Conservation (phyloP, 495 filamentous ascomycete genomes). For the Jackrogersella multiformis region DNA sequence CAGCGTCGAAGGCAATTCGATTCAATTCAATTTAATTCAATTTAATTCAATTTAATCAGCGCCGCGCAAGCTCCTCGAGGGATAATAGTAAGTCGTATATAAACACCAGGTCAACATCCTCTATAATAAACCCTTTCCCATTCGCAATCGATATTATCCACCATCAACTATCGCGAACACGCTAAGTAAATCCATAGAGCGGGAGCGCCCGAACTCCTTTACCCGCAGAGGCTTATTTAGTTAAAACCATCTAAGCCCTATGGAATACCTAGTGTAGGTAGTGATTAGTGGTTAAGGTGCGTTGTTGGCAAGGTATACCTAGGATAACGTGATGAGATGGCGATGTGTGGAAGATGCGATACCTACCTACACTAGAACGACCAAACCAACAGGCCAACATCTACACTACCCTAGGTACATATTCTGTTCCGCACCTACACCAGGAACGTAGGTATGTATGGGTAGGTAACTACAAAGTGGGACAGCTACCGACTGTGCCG, state of each 20-base stretch:
- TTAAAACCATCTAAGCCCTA: slow-evolving; percentile 15
- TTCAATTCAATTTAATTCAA: too few species aligned
- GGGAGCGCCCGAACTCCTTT: not conserved
- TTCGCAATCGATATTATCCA: not conserved
- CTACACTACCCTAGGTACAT: too few species aligned
- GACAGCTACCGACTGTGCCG: not conserved
- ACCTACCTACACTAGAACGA: too few species aligned
- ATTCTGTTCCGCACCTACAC: too few species aligned
- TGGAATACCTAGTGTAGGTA: too few species aligned
- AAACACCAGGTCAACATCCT: too few species aligned
- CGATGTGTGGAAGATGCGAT: not conserved
- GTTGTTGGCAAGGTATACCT: not conserved
- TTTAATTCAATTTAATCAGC: too few species aligned
- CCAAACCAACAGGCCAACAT: not conserved
- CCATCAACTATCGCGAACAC: too few species aligned
- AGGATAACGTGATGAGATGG: not conserved
- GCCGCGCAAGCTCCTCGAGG: not conserved
- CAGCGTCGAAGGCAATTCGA: not conserved
- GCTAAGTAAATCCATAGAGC: too few species aligned
- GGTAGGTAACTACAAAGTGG: too few species aligned
- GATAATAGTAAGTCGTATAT: not conserved
- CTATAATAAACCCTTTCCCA: not conserved
- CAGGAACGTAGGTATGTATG: too few species aligned
- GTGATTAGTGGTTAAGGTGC: not conserved
- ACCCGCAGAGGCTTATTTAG: not conserved